Evolutionary conservation across 306 rosid genomes (phyloP), one percentile per base, ranked within the genome.

Genomic region (Sophora flavescens): DNA sequence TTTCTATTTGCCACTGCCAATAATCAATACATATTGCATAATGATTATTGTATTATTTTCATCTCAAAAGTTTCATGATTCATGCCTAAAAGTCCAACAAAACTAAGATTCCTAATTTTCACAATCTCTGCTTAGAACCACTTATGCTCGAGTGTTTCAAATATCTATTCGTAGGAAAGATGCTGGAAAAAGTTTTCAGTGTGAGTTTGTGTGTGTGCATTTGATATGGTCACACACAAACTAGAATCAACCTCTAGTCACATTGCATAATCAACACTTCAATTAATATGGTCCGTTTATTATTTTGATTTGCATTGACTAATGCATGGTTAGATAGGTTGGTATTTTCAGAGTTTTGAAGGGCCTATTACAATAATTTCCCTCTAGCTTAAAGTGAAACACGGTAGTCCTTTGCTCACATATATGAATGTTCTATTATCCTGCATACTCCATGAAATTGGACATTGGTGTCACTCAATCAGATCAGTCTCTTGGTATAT

Each of bases 291-390:
- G 76, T 65, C 81, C 78, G 78, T 73, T 81, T 68, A 78, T 81
- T 78, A 68, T 78, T 33, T 81, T 48, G 63, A 68, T 68, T 68
- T 73, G 59, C 63, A 78, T 74, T 84, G 83, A 84, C 84, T 59
- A 84, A 84, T 68, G 83, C 72, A 74, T 6, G 76, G 85, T 85
- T 84, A 81, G 88, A 85, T 85, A 68, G 83, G 83, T 63, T 83
- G 72, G 80, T 83, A 78, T 81, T 85, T 74, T 85, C 83, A 78
- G 75, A 59, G 61, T 18, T 65, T 39, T 75, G 16, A 15, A 78
- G 83, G 88, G 35, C 83, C 85, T 83, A 81, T 68, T 44, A 53
- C 85, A 85, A 81, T 78, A 78, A 84, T 81, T 68, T 81, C 32
- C 44, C 44, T n/a, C 33, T 14, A 76, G 57, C 66, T 39, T 13